These are phyloP conservation scores for Peronospora tabacina DNA, from an alignment of 352 stramenopile genomes.

Conservation along the genomic window DNA sequence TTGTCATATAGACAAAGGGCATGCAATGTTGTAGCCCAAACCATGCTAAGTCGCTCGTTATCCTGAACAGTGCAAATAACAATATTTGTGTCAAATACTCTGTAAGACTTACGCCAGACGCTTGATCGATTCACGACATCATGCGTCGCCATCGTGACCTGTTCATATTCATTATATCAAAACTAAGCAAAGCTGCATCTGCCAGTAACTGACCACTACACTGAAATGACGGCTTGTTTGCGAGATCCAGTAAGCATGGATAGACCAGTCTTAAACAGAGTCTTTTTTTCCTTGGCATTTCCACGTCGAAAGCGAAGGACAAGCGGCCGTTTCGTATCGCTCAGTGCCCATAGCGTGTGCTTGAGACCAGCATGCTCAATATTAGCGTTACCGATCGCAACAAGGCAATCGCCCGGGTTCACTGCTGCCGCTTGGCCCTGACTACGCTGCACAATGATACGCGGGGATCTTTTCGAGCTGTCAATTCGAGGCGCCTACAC, in stretches of 20 bases:
- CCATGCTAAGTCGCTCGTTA: not conserved
- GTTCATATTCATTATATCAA: slow-evolving; percentile 15
- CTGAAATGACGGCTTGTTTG: slow-evolving; percentile 36
- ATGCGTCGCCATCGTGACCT: slow-evolving; percentile 15
- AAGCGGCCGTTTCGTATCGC: slow-evolving; percentile 62
- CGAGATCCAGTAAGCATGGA: slow-evolving; percentile 31
- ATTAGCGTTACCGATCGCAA: slow-evolving; percentile 74
- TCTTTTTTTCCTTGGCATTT: slow-evolving; percentile 68
- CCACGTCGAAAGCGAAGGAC: slow-evolving; percentile 74
- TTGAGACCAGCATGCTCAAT: slow-evolving; percentile 81
- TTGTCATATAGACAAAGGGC: slow-evolving; percentile 66
- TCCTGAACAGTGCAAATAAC: too few species aligned
- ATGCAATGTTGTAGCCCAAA: slow-evolving; percentile 55
- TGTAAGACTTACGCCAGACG: not conserved
- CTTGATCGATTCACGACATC: slow-evolving; percentile 11
- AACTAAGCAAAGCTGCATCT: slow-evolving; percentile 12
- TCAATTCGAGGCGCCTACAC: slow-evolving; percentile 38
- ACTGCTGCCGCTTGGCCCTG: slow-evolving; percentile 62
- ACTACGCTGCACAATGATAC: slow-evolving; percentile 70
- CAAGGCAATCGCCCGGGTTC: slow-evolving; percentile 73
- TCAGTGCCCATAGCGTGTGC: slow-evolving; percentile 80
- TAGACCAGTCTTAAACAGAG: slow-evolving; percentile 48
- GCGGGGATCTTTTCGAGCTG: slow-evolving; percentile 41
- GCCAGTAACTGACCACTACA: slow-evolving; percentile 24
- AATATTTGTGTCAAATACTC: too few species aligned